Percentiles rank a stretch among this genome's conserved stretches.
Conservation (phyloP, 257 asterid species). For the Plantago elongata region DNA sequence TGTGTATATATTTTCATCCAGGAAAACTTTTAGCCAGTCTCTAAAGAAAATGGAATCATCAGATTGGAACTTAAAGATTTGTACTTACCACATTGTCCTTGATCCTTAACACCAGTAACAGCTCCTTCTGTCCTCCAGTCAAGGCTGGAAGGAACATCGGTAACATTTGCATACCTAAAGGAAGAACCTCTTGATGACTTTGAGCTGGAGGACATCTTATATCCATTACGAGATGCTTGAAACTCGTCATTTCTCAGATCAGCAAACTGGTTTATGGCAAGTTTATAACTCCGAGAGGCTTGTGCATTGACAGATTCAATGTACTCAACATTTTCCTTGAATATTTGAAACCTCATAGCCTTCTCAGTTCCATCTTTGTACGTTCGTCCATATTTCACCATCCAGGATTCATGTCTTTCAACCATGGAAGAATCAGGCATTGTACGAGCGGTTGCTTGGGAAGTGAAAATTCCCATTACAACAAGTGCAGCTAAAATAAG, state of each 20-base stretch:
- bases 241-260: conserved; percentile 46
- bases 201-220: conserved; percentile 7
- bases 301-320: conserved; percentile 33
- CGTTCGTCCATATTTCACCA: conserved; percentile 29
- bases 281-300: conserved; percentile 21
- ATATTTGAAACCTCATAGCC: conserved; percentile 30
- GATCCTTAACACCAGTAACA: neutral
- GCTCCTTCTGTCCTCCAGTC: conserved; percentile 25
- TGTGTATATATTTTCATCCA: too few relatives aligned
- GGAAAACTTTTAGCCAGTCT: too few relatives aligned
- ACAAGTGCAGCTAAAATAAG: conserved; percentile 19
- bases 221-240: conserved; percentile 29
- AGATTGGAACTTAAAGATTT: too few relatives aligned
- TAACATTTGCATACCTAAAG: conserved; percentile 18
- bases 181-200: neutral
- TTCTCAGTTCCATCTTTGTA: conserved; percentile 39
- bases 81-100: too few relatives aligned
- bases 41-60: too few relatives aligned
- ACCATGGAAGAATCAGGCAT: conserved; percentile 25
- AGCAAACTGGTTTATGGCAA: conserved; percentile 36
- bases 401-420: conserved; percentile 36
- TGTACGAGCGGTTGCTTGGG: conserved; percentile 24
- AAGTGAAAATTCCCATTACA: conserved; percentile 24
- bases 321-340: conserved; percentile 30
- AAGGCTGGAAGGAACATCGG: conserved; percentile 5